phyloP scores from a whole-genome alignment of 202 grass and related monocot genomes.

The Digitaria exilis region DNA sequence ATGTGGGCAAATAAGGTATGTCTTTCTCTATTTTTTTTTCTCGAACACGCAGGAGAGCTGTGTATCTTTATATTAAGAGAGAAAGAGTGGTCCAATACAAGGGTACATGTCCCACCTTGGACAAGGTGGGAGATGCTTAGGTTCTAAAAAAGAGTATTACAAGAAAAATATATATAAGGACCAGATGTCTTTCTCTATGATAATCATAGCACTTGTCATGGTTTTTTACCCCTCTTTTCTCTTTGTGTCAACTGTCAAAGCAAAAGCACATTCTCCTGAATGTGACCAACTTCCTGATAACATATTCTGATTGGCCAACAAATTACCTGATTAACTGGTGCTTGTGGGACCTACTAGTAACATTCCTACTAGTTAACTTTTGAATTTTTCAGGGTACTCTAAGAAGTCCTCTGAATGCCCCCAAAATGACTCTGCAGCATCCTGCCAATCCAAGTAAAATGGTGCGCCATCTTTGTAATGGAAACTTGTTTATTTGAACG shows the following conservation, averaged over 20 bases:
- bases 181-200: too few species aligned
- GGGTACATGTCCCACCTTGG: too few species aligned
- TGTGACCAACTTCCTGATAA: neutral
- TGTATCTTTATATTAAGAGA: too few species aligned
- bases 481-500: neutral
- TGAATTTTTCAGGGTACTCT: slow-evolving; percentile 59
- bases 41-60: too few species aligned
- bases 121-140: too few species aligned
- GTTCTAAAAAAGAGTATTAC: too few species aligned
- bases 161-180: too few species aligned
- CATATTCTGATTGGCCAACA: neutral
- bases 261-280: neutral
- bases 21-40: too few species aligned
- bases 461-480: slow-evolving; percentile 32
- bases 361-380: neutral
- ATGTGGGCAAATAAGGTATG: slow-evolving; percentile 82
- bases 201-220: neutral
- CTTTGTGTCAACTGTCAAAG: neutral
- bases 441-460: slow-evolving; percentile 44
- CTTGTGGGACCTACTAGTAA: slow-evolving; percentile 24
- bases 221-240: slow-evolving; percentile 2
- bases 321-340: slow-evolving; percentile 8
- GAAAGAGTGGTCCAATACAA: too few species aligned
- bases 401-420: slow-evolving; percentile 54
- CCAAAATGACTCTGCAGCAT: slow-evolving; percentile 50